Base-by-base conservation (phyloP, 2,329 filamentous ascomycete genomes). In the Ascochyta lentis region DNA sequence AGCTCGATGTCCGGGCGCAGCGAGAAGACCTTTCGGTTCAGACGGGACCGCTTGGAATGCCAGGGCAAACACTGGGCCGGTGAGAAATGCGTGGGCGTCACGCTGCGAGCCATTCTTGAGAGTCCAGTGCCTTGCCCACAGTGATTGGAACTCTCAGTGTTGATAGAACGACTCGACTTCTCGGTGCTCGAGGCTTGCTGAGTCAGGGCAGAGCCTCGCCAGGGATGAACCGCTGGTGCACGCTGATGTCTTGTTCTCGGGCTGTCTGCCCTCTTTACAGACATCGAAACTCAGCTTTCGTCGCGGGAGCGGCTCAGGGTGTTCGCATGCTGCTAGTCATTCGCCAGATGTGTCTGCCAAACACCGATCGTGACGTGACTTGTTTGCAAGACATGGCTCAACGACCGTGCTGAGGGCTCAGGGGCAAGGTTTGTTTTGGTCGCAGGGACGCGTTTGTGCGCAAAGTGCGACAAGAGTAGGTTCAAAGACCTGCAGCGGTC, bases 401-500 rank as follows among this genome's bases (percentile, higher is more conserved):
- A 68, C 66, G 38, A 64, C 65, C 62, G 52, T 63, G 58, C 58
- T 61, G 56, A 46, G 60, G 45, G 53, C 57, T 57, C 52, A 56
- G 59, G 54, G 37, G 47, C 7, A 43, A 50, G 50, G 59, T 61
- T 65, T 61, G 63, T 55, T 51, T 41, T 66, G 58, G 66, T 70
- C 66, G 73, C 65, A 69, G 64, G 71, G 67, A 70, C 65, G 70
- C 65, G 58, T 59, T 66, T 57, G 67, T 66, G 69, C 64, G 67
- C 63, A 62, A 62, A 61, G 52, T 60, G 65, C 68, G 68, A 71
- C 49, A 67, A 64, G 61, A 65, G 57, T 67, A 76, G 76, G 76
- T 69, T 75, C 69, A 76, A 73, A 76, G 69, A 73, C 73, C 75
- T 66, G 70, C 66, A 66, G 89, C 83, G 89, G 67, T 70, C 86